phyloP scores from a whole-genome alignment of 1,284 basidiomycete species.

The Sutorius eximius region DNA sequence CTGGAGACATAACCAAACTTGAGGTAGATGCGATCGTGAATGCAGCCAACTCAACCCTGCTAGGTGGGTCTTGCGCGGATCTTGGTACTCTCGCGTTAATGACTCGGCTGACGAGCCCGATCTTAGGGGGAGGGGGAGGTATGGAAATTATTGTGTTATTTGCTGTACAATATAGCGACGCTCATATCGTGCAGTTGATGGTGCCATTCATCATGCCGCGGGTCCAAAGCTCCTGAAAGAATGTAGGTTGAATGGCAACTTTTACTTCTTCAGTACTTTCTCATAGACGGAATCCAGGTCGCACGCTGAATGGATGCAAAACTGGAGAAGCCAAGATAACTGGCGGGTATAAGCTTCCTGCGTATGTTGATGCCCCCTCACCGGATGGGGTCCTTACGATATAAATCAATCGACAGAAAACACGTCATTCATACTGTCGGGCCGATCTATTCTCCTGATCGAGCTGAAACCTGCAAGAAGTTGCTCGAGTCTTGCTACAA shows the following conservation, averaged over 20 bases:
- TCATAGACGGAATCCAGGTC: constrained; percentile 43
- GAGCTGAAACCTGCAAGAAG: constrained; percentile 47
- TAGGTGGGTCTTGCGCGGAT: constrained; percentile 46
- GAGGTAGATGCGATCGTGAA: constrained; percentile 83
- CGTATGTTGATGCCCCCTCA: constrained; percentile 46
- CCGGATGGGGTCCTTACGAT: background rate
- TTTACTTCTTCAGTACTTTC: background rate
- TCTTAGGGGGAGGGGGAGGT: constrained; percentile 71
- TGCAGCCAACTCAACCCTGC: constrained; percentile 77
- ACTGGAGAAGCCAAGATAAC: constrained; percentile 88
- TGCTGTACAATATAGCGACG: background rate
- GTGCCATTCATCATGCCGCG: constrained; percentile 85
- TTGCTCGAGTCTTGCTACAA: constrained; percentile 75
- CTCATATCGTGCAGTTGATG: constrained; percentile 60
- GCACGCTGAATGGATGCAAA: constrained; percentile 69
- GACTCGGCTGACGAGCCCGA: background rate
- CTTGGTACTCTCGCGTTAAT: background rate
- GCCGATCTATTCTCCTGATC: constrained; percentile 65
- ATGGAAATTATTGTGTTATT: constrained; percentile 19
- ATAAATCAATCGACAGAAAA: constrained; percentile 41
- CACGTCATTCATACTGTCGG: constrained; percentile 91
- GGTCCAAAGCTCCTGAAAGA: constrained; percentile 56
- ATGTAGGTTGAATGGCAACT: constrained; percentile 9
- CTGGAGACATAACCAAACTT: constrained; percentile 76
- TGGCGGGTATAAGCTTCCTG: constrained; percentile 65